Evolutionary conservation across 129 eudicot species (phyloP).

Genomic region (Rutidosis leptorrhynchoides): DNA sequence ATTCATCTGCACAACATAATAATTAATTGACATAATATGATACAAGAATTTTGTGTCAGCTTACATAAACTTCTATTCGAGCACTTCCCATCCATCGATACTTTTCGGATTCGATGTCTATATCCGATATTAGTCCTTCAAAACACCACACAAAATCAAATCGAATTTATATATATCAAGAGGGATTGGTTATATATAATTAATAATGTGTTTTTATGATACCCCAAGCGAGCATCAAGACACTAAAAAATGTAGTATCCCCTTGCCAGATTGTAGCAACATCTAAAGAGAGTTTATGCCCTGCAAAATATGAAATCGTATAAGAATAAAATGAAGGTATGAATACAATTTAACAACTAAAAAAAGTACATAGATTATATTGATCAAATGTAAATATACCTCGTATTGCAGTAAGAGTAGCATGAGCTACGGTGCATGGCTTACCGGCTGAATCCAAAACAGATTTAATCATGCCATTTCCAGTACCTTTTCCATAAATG

Average conservation of each 20-base stretch:
- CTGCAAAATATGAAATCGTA: slow-evolving; percentile 36
- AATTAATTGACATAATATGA: slow-evolving; percentile 1
- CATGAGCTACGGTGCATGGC: slow-evolving; percentile 72
- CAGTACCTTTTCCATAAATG: slow-evolving; percentile 66
- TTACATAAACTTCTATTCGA: slow-evolving; percentile 74
- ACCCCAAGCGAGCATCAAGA: slow-evolving; percentile 99
- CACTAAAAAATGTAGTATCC: slow-evolving; percentile 61
- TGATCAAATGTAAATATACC: slow-evolving; percentile 34
- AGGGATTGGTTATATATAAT: not conserved
- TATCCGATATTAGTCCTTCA: slow-evolving; percentile 86
- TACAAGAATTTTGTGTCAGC: slow-evolving; percentile 9
- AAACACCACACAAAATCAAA: slow-evolving; percentile 8
- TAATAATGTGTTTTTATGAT: slow-evolving; percentile 18
- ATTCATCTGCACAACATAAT: slow-evolving; percentile 5
- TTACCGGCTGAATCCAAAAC: slow-evolving; percentile 79
- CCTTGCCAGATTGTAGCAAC: slow-evolving; percentile 88
- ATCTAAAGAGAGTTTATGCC: slow-evolving; percentile 75
- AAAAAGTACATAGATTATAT: not conserved
- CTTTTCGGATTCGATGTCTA: slow-evolving; percentile 92
- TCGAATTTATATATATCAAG: not conserved
- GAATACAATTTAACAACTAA: not conserved
- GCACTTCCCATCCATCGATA: slow-evolving; percentile 97
- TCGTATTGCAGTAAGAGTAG: slow-evolving; percentile 66
- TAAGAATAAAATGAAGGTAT: slow-evolving; percentile 1
- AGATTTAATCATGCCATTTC: slow-evolving; percentile 94